Conservation (phyloP, 805 yeast species). For the Metschnikowia kunwiensis region DNA sequence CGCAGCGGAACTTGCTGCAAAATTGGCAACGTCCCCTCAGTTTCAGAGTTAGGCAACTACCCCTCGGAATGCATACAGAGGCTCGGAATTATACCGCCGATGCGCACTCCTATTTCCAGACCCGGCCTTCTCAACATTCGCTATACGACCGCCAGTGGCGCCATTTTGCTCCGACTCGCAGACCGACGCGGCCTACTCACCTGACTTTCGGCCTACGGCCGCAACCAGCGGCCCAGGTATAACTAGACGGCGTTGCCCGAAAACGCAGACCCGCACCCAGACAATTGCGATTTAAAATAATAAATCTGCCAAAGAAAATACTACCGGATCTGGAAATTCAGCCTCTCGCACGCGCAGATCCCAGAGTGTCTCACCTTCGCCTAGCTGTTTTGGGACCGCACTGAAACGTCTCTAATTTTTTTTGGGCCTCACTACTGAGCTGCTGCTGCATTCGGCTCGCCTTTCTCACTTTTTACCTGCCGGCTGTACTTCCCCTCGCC, state of each 20-base stretch:
- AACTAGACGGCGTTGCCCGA: not conserved
- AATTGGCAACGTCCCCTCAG: too few species aligned
- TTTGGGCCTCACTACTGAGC: not conserved
- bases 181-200: not conserved
- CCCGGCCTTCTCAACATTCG: slow-evolving; percentile 8
- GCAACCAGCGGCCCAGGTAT: not conserved
- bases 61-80: too few species aligned
- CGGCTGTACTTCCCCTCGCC: slow-evolving; percentile 14
- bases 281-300: not conserved
- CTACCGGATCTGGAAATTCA: slow-evolving; percentile 1
- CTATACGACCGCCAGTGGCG: slow-evolving; percentile 8
- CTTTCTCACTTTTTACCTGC: slow-evolving; percentile 4
- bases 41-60: not conserved
- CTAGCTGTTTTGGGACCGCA: not conserved
- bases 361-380: not conserved
- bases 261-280: not conserved
- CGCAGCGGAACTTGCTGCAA: too few species aligned
- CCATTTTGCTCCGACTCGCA: slow-evolving; percentile 16
- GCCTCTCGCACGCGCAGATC: slow-evolving; percentile 5
- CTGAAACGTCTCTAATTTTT: too few species aligned
- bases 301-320: not conserved
- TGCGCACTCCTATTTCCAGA: slow-evolving; percentile 3
- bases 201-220: slow-evolving; percentile 2
- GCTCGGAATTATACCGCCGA: not conserved
- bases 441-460: slow-evolving; percentile 7